These are phyloP conservation scores for Populus hybrid DNA, from an alignment of 441 rosid genomes.

Conservation along the genomic window DNA sequence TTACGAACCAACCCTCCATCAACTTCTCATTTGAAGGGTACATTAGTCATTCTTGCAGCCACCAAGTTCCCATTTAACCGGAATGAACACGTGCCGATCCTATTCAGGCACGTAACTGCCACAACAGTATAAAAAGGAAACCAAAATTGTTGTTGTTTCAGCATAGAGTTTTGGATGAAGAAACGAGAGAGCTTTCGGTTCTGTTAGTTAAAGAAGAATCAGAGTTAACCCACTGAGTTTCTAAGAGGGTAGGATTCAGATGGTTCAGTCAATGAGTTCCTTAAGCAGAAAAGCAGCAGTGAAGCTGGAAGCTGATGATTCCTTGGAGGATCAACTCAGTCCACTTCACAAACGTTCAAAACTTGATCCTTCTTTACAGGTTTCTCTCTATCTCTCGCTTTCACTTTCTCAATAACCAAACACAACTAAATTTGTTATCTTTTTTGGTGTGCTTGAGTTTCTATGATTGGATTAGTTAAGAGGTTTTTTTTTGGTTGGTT, in stretches of 20 bases:
- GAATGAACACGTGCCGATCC: constrained; percentile 10
- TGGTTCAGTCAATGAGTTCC: constrained; percentile 47
- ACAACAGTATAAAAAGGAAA: neutral
- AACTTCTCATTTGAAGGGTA: neutral
- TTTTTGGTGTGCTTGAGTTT: neutral
- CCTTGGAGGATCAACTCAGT: constrained; percentile 28
- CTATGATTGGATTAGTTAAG: neutral
- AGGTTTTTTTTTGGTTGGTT: neutral
- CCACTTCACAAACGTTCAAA: constrained; percentile 35
- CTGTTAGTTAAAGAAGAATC: neutral
- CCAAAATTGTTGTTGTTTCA: neutral
- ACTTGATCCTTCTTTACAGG: constrained; percentile 31
- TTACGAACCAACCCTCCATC: neutral
- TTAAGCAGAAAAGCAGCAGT: constrained; percentile 17
- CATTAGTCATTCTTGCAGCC: neutral
- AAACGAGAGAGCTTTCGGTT: neutral
- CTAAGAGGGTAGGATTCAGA: neutral
- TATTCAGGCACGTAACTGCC: constrained; percentile 15
- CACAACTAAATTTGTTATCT: neutral
- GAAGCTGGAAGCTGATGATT: constrained; percentile 36
- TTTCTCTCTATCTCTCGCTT: neutral
- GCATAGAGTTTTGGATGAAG: neutral
- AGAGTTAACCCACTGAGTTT: constrained; percentile 3
- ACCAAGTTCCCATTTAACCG: neutral
- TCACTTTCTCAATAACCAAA: neutral